Conservation (phyloP, 768 basidiomycete genomes). For the Dioszegia crocea region DNA sequence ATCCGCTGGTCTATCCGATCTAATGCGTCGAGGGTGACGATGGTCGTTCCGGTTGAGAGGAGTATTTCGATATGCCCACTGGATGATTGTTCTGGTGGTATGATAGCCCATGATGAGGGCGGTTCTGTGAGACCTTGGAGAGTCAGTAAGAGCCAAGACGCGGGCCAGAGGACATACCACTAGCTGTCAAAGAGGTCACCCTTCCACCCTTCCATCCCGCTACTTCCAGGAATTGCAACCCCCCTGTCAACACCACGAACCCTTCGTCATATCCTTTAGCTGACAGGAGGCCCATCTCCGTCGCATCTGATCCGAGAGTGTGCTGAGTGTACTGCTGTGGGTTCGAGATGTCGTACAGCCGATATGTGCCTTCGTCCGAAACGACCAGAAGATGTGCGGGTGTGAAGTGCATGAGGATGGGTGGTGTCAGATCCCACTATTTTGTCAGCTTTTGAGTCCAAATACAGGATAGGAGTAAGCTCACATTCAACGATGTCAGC, state of each 20-base stretch:
- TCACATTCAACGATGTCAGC: conserved; percentile 50
- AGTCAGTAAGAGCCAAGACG: background rate
- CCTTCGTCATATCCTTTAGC: conserved; percentile 83
- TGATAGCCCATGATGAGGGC: conserved; percentile 78
- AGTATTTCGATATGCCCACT: conserved; percentile 87
- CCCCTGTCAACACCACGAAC: conserved; percentile 75
- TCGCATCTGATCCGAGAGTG: conserved; percentile 75
- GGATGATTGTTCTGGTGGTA: conserved; percentile 83
- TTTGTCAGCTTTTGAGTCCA: conserved; percentile 15
- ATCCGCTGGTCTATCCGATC: conserved; percentile 84
- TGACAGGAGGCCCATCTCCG: conserved; percentile 73
- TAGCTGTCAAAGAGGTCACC: conserved; percentile 66
- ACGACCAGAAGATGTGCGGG: conserved; percentile 62
- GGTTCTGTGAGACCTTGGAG: conserved; percentile 65
- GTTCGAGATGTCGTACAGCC: conserved; percentile 59
- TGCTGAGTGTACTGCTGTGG: conserved; percentile 80
- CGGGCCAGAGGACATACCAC: conserved; percentile 56
- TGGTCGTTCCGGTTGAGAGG: conserved; percentile 71
- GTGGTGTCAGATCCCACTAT: conserved; percentile 74
- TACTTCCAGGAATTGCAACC: conserved; percentile 73
- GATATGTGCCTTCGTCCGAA: conserved; percentile 87
- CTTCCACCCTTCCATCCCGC: conserved; percentile 81
- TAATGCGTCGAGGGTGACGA: conserved; percentile 80
- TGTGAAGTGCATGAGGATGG: conserved; percentile 58
- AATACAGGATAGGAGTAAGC: conserved; percentile 32